Base-by-base conservation (phyloP, 2,329 filamentous ascomycete genomes). In the Alternaria brassicae region DNA sequence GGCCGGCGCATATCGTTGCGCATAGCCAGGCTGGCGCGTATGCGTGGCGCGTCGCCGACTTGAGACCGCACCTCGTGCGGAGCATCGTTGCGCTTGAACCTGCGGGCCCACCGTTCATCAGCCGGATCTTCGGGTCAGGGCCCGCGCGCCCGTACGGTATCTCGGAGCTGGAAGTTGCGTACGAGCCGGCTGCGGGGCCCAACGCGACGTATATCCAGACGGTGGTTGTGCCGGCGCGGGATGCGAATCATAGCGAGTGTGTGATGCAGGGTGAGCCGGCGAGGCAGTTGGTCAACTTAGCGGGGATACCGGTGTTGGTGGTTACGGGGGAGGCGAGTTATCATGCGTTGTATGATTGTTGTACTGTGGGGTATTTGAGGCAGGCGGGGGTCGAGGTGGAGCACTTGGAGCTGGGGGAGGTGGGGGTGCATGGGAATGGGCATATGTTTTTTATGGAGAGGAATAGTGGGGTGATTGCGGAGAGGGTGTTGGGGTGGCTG, bases 381-480 rank as follows among this genome's bases (percentile, higher is more conserved):
- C 85, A 88, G 44, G 70, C 64, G 2, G 72, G 74, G 15, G 67
- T 74, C 0, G 36, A 68, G 1, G 67, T 72, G 0, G 63, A 72
- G 32, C 68, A 62, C 57, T 32, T 65, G 17, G 63, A 76, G 17
- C 47, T 77, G 2, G 82, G 84, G 25, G 77, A 88, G 71, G 81
- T 82, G 37, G 92, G 94, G 60, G 80, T 95, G 57, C 81, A 89
- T 63, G 81, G 83, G 60, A 93, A 77, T 47, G 72, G 67, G 9
- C 73, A 76, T 28, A 68, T 77, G 63, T 60, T 73, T 12, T 76
- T 75, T 40, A 72, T 76, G 72, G 72, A 76, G 58, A 71, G 64
- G 62, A 76, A 77, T 15, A 76, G 68, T 32, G 6, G 67, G 1
- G 61, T 67, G 9, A 58, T 58, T n/a, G 56, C 56, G 0, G 45